phyloP scores from a whole-genome alignment of 176 grass and related monocot species.

The Paspalum notatum region DNA sequence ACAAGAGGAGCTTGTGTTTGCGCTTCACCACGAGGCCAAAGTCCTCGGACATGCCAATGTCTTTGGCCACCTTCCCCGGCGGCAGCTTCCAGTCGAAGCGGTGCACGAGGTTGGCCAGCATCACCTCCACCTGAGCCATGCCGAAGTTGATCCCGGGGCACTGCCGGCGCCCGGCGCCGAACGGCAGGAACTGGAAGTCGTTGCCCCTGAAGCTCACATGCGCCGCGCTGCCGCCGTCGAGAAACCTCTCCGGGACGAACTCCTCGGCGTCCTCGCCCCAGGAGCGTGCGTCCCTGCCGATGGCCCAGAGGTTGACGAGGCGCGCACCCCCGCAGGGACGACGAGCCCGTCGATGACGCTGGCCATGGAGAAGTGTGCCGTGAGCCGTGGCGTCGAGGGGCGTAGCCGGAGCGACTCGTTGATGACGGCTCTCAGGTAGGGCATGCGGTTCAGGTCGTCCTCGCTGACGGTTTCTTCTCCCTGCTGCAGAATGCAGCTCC shows the following conservation, averaged over 20 bases:
- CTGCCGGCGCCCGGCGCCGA: too few species aligned
- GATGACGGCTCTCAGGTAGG: too few species aligned
- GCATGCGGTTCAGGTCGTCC: too few species aligned
- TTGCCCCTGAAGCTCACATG: not conserved
- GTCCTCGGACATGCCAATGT: conserved; percentile 45
- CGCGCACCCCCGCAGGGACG: too few species aligned
- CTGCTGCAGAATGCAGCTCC: not conserved
- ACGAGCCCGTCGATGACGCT: too few species aligned
- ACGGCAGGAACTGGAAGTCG: not conserved
- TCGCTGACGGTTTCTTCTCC: conserved; percentile 26
- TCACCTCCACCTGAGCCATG: not conserved
- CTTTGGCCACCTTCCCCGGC: not conserved
- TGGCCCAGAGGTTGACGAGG: too few species aligned
- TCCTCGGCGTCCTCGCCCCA: conserved; percentile 3
- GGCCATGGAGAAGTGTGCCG: conserved; percentile 35
- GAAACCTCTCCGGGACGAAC: conserved; percentile 1
- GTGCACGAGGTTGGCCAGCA: conserved; percentile 13
- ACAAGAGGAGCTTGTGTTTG: conserved; percentile 35
- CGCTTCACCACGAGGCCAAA: conserved; percentile 30
- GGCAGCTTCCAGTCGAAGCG: conserved; percentile 2
- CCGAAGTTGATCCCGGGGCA: not conserved
- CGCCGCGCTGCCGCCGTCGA: not conserved
- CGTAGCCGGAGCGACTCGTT: conserved; percentile 39
- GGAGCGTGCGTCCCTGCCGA: not conserved
- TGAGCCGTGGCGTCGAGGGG: conserved; percentile 30